A percentile compares a stretch with the other conserved stretches of the same genome.
phyloP scores from a whole-genome alignment of 2,329 filamentous ascomycete species.

The Cercospora beticola region DNA sequence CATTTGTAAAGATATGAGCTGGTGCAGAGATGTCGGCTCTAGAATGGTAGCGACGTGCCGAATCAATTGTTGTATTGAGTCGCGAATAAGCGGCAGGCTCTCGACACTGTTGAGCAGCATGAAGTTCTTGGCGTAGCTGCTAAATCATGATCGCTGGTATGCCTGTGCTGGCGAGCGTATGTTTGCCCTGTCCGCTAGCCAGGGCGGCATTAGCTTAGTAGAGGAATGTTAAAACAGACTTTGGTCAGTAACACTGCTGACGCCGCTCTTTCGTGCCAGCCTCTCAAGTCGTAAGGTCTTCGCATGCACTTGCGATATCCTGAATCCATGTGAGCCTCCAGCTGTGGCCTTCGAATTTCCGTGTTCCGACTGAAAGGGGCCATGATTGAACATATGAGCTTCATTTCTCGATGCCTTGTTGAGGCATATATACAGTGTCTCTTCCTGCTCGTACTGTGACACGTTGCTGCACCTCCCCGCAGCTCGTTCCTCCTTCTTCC shows the following conservation, averaged over 20 bases:
- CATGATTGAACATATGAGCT: conserved; percentile 7
- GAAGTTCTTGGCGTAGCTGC: too few relatives aligned
- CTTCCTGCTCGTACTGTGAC: background rate
- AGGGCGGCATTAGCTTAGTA: too few relatives aligned
- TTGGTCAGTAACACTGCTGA: too few relatives aligned
- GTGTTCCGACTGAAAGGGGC: background rate
- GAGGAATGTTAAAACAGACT: too few relatives aligned
- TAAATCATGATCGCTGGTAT: too few relatives aligned
- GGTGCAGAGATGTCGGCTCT: conserved; percentile 49
- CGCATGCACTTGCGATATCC: too few relatives aligned
- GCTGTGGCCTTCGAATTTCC: background rate
- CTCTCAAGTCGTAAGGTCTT: too few relatives aligned
- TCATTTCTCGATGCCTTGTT: conserved; percentile 6
- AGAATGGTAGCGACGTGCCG: conserved; percentile 49
- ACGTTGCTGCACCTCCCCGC: background rate
- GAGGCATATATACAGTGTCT: conserved; percentile 14
- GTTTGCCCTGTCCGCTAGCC: too few relatives aligned
- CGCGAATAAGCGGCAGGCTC: too few relatives aligned
- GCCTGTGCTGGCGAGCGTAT: too few relatives aligned
- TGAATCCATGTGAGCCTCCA: too few relatives aligned
- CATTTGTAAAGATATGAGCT: conserved; percentile 43
- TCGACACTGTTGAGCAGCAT: background rate
- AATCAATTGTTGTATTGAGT: conserved; percentile 31
- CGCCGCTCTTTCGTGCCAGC: too few relatives aligned
- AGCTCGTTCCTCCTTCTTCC: conserved; percentile 2